phyloP scores from a whole-genome alignment of 768 basidiomycete species.

The Coprinellus aureogranulatus region DNA sequence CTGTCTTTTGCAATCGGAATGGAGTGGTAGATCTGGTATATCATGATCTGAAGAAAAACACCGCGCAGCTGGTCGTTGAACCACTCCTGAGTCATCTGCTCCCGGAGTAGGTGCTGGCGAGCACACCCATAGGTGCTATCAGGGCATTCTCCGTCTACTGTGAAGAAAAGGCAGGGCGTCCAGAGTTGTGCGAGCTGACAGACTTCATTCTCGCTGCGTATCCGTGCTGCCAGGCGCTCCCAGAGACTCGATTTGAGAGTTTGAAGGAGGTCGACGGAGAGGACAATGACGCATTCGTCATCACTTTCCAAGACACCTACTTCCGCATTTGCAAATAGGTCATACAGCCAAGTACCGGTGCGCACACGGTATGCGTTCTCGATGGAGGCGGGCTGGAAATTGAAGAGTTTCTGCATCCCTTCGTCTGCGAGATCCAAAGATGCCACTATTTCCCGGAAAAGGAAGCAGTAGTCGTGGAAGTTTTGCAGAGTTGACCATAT shows the following conservation, averaged over 20 bases:
- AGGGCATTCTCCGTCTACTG: slow-evolving; percentile 13
- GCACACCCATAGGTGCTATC: slow-evolving; percentile 8
- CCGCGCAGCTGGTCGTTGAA: slow-evolving; percentile 15
- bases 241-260: no score
- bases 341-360: slow-evolving; percentile 27
- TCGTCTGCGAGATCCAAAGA: slow-evolving; percentile 22
- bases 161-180: slow-evolving; percentile 14
- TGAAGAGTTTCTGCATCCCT: slow-evolving; percentile 34
- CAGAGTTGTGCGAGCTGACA: no score
- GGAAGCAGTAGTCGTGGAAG: slow-evolving; percentile 34
- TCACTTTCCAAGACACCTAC: slow-evolving; percentile 8
- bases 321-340: slow-evolving; percentile 3
- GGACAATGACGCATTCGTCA: not conserved
- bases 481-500: slow-evolving; percentile 21
- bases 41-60: slow-evolving; percentile 19
- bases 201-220: no score
- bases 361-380: slow-evolving; percentile 31
- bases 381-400: slow-evolving; percentile 21
- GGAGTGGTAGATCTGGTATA: slow-evolving; percentile 11
- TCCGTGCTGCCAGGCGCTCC: no score
- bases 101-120: slow-evolving; percentile 13
- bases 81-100: slow-evolving; percentile 14
- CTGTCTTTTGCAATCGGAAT: slow-evolving; percentile 19
- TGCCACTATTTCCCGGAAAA: slow-evolving; percentile 25
- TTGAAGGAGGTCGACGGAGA: no score